Percentiles rank a stretch among this genome's conserved stretches.
Evolutionary conservation across 2,329 filamentous ascomycete species (phyloP).

Genomic region (Verticillium klebahnii): DNA sequence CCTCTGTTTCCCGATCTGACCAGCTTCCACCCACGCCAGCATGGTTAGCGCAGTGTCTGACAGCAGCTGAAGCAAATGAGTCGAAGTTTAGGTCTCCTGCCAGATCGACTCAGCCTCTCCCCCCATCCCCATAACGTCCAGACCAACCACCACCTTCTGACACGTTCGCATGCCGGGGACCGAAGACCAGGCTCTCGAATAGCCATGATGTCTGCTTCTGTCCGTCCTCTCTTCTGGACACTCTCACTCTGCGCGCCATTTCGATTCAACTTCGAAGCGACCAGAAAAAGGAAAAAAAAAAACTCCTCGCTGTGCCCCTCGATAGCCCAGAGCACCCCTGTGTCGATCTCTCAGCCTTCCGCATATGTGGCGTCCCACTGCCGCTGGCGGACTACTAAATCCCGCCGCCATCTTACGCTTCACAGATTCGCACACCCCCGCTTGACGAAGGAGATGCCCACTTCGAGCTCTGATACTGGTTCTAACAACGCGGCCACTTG

Average conservation of each 20-base stretch:
- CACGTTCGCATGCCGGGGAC: no score
- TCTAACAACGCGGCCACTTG: background rate
- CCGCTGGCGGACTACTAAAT: background rate
- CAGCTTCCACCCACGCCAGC: background rate
- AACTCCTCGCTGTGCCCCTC: background rate
- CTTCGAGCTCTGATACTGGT: background rate
- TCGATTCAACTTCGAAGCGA: background rate
- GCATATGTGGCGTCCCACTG: conserved; percentile 1
- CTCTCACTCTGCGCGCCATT: no score
- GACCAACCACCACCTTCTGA: no score
- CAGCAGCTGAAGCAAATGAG: background rate
- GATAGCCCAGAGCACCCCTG: background rate
- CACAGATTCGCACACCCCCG: background rate
- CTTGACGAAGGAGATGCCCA: background rate
- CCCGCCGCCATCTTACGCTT: background rate
- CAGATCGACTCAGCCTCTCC: background rate
- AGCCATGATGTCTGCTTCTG: no score
- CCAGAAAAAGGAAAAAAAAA: background rate
- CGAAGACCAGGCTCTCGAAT: no score
- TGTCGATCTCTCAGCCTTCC: conserved; percentile 2
- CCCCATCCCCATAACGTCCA: background rate
- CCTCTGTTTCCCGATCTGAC: background rate
- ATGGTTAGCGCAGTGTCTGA: background rate
- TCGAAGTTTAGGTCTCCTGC: background rate
- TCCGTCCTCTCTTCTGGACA: no score